A percentile compares a stretch with the other conserved stretches of the same genome.
Evolutionary conservation across 2,329 filamentous ascomycete genomes (phyloP).

Genomic region (Metarhizium brunneum): DNA sequence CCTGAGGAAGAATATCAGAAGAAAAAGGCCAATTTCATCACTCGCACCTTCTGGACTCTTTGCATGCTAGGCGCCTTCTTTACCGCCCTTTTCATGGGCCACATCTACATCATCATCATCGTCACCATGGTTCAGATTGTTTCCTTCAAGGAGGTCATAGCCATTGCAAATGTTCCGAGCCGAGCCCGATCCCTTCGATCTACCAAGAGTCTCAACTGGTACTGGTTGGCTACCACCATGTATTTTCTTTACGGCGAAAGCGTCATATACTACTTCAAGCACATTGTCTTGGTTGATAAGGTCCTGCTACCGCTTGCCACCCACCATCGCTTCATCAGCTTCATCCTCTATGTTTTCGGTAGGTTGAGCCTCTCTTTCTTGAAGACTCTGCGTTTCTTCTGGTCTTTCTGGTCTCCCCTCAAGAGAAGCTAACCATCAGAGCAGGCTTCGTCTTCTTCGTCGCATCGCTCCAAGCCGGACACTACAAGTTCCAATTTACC

Average conservation of each 20-base stretch:
- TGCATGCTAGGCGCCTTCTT: slow-evolving; percentile 97
- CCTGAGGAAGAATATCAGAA: slow-evolving; percentile 74
- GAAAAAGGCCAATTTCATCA: slow-evolving; percentile 97
- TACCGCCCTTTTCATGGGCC: slow-evolving; percentile 82
- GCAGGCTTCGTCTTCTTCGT: slow-evolving; percentile 97
- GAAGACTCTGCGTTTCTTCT: background rate
- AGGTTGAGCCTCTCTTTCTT: slow-evolving; percentile 23
- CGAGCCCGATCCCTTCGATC: slow-evolving; percentile 83
- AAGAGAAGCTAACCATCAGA: slow-evolving; percentile 9
- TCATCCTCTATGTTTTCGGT: slow-evolving; percentile 97
- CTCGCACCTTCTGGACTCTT: slow-evolving; percentile 93
- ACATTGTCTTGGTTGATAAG: slow-evolving; percentile 90
- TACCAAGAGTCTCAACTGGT: slow-evolving; percentile 97
- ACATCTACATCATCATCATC: slow-evolving; percentile 92
- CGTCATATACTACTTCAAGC: slow-evolving; percentile 99
- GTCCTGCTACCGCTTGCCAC: slow-evolving; percentile 88
- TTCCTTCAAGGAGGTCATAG: slow-evolving; percentile 98
- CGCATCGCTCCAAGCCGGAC: slow-evolving; percentile 82
- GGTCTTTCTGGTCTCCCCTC: background rate
- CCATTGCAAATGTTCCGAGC: slow-evolving; percentile 90
- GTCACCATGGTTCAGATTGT: slow-evolving; percentile 92
- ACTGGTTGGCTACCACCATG: slow-evolving; percentile 97
- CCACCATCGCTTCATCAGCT: slow-evolving; percentile 97
- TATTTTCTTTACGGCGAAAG: slow-evolving; percentile 98
- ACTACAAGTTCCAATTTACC: slow-evolving; percentile 98